These are phyloP conservation scores for Annona cherimola DNA, from an alignment of 164 flowering plant species.

Conservation along the genomic window DNA sequence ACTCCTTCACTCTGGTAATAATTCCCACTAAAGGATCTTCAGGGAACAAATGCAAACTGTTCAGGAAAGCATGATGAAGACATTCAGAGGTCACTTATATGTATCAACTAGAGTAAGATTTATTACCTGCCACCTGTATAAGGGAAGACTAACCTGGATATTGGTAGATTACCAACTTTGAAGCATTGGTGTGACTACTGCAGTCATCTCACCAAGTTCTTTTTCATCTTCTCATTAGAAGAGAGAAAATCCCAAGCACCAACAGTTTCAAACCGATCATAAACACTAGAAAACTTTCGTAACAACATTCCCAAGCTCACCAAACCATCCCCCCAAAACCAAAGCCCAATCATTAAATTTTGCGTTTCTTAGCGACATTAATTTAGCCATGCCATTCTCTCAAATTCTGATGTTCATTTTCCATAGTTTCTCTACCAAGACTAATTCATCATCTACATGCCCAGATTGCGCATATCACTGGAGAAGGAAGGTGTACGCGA, in stretches of 20 bases:
- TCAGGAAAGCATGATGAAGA: constrained; percentile 1
- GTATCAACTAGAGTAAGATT: constrained; percentile 1
- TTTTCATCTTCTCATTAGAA: constrained; percentile 16
- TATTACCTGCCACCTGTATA: constrained; percentile 8
- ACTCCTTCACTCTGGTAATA: constrained; percentile 12
- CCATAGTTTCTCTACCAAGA: constrained; percentile 22
- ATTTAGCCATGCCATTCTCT: constrained; percentile 9
- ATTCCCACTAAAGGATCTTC: constrained; percentile 6
- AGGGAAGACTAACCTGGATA: constrained; percentile 6
- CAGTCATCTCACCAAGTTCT: constrained; percentile 16
- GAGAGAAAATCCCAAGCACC: background rate
- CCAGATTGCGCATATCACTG: background rate
- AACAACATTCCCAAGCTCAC: constrained; percentile 20
- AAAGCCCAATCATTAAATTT: constrained; percentile 9
- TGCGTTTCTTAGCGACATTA: background rate
- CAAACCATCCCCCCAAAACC: background rate
- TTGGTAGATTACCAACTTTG: constrained; percentile 8
- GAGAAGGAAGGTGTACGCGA: constrained; percentile 1
- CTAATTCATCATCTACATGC: constrained; percentile 21
- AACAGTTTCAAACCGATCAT: constrained; percentile 11
- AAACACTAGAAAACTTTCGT: constrained; percentile 11
- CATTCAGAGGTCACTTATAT: constrained; percentile 10
- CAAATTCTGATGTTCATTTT: constrained; percentile 32
- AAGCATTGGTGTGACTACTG: constrained; percentile 10
- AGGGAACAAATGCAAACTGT: constrained; percentile 4